Percentiles rank a stretch among this genome's conserved stretches.
These are phyloP conservation scores for Fusarium sterilihyphosum DNA, from an alignment of 2,329 filamentous ascomycete genomes.

Conservation along the genomic window DNA sequence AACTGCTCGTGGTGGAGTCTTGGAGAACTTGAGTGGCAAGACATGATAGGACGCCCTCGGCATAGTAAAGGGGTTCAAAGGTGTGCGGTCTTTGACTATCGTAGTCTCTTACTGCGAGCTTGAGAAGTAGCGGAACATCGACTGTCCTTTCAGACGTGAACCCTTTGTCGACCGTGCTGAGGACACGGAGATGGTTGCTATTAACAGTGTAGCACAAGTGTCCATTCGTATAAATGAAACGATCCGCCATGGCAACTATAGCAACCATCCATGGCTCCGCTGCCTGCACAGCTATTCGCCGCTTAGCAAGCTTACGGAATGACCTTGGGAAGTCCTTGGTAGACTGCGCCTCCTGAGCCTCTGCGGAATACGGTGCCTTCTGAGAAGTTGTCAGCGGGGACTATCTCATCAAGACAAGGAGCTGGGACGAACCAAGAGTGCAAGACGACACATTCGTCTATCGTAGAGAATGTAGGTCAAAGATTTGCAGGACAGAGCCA, in stretches of 20 bases:
- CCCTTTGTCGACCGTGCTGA: constrained; percentile 63
- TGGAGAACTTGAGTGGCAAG: constrained; percentile 57
- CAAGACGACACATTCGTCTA: constrained; percentile 65
- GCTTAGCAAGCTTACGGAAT: constrained; percentile 69
- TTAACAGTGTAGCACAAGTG: constrained; percentile 70
- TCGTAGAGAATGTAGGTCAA: constrained; percentile 63
- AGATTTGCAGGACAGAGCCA: constrained; percentile 62
- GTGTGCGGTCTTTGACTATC: constrained; percentile 51
- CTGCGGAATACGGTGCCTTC: constrained; percentile 35
- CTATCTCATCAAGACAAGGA: not conserved
- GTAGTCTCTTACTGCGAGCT: constrained; percentile 49
- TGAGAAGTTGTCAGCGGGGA: constrained; percentile 33
- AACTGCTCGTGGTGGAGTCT: constrained; percentile 52
- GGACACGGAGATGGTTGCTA: constrained; percentile 60
- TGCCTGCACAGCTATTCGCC: constrained; percentile 67
- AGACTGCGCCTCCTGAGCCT: constrained; percentile 34
- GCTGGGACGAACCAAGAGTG: constrained; percentile 62
- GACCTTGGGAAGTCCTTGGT: constrained; percentile 35
- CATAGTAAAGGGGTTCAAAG: constrained; percentile 67
- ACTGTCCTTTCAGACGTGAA: constrained; percentile 64
- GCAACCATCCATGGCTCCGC: constrained; percentile 71
- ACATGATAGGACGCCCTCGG: constrained; percentile 66
- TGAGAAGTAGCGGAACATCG: constrained; percentile 57
- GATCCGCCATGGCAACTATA: constrained; percentile 67
- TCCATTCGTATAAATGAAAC: constrained; percentile 71